Conservation (phyloP, 2,329 filamentous ascomycete genomes). For the Calonectria multiphialidica region DNA sequence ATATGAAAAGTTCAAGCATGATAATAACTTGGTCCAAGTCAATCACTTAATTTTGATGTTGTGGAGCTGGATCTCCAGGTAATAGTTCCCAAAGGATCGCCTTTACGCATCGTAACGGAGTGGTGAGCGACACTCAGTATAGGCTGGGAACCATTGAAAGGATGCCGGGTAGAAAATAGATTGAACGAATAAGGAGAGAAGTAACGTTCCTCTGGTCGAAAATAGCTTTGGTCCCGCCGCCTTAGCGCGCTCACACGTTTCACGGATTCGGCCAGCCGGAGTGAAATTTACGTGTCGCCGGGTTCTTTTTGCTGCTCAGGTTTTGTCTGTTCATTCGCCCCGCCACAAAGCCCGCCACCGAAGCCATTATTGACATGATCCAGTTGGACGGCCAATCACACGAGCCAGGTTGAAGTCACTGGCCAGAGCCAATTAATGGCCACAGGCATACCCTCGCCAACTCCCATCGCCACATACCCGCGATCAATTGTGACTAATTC, state of each 20-base stretch:
- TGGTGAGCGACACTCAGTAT: background rate
- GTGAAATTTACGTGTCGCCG: background rate
- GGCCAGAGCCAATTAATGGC: background rate
- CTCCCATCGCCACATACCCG: background rate
- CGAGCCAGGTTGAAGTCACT: background rate
- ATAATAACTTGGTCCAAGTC: no score
- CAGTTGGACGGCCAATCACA: background rate
- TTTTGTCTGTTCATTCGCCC: background rate
- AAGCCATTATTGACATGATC: background rate
- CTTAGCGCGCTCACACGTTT: background rate
- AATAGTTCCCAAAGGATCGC: conserved; percentile 20
- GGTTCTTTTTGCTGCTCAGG: background rate
- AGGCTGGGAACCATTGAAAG: conserved; percentile 14
- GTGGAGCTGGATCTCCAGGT: conserved; percentile 24
- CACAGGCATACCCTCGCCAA: background rate
- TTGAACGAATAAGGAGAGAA: background rate
- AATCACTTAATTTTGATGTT: no score
- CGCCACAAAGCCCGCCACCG: background rate
- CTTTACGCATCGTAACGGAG: background rate
- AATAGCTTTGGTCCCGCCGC: background rate
- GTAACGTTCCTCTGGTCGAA: background rate
- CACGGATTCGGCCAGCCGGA: background rate
- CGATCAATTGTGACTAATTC: background rate
- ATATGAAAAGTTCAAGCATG: no score
- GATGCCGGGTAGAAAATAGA: background rate